Evolutionary conservation across 2,329 filamentous ascomycete species (phyloP), one percentile per base, ranked within the genome.

Genomic region (Aspergillus carbonarius): DNA sequence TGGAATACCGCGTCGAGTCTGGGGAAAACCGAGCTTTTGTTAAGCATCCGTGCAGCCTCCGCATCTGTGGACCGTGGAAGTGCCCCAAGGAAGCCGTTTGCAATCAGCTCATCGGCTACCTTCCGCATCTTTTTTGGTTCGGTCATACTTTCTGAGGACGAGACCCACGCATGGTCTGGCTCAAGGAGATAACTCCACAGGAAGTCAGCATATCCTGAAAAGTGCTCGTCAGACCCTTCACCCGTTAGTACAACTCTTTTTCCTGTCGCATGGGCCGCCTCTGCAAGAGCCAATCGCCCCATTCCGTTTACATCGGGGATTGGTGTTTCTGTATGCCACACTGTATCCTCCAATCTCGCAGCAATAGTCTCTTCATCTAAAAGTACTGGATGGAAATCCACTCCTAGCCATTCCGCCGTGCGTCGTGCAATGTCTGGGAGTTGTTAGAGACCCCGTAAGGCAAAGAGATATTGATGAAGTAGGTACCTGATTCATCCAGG

Each of bases 181-280:
- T 84, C 83, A 10, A 77, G 74, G 1, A 86, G 72, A 54, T 77
- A 78, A 54, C 85, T 82, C 0, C 76, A 69, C 0, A 76, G 64
- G 55, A 81, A 81, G 48, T 75, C 70, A 0, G 74, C 69, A 60
- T 85, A 86, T 30, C 83, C 83, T 2, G 73, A 78, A 65, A 85
- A 85, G 52, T 80, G 75, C 70, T 85, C 83, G 60, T 85, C 83
- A 8, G 81, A 70, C 4, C 81, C 82, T 64, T 83, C 81, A 61
- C 78, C 78, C 0, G 82, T 84, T 4, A 86, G 70, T 2, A 86
- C 78, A 4, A 85, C 83, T 58, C 83, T 83, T 66, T 81, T 76
- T 7, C 82, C 82, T 9, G 76, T 69, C 39, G 80, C 71, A 12
- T 71, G 75, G 0, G 79, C 75, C 1, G 81, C 63, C 27, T 76